These are phyloP conservation scores for Russula earlei DNA, from an alignment of 768 basidiomycete genomes.

Conservation along the genomic window DNA sequence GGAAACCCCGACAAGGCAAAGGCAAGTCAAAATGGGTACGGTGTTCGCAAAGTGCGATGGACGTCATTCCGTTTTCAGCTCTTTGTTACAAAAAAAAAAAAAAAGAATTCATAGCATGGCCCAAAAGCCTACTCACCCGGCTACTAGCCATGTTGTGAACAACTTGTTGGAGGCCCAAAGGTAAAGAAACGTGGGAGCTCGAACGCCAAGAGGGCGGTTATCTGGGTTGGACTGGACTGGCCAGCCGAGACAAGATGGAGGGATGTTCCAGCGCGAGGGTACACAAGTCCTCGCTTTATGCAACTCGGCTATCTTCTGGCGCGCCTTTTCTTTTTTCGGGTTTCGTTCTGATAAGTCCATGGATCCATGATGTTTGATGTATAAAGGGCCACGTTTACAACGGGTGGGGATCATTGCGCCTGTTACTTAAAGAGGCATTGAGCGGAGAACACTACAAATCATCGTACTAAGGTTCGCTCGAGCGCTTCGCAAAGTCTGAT, in stretches of 20 bases:
- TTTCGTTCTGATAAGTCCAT: background rate
- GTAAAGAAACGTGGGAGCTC: background rate
- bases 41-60: background rate
- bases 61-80: background rate
- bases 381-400: background rate
- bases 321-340: background rate
- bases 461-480: no score
- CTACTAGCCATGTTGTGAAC: constrained; percentile 1
- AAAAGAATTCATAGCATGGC: no score
- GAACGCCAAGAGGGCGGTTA: background rate
- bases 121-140: constrained; percentile 48
- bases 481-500: no score
- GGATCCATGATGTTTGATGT: background rate
- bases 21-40: no score
- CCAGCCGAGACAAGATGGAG: no score
- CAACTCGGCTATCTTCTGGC: background rate
- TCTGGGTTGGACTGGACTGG: no score
- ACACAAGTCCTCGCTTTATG: no score
- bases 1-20: no score
- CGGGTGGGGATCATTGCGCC: background rate
- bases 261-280: no score
- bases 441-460: background rate
- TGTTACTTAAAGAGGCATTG: background rate
- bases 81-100: background rate
- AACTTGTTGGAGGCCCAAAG: no score